Percentiles rank a stretch among this genome's conserved stretches.
Evolutionary conservation across 106 monocot species (phyloP).

Genomic region (Vanilla planifolia): DNA sequence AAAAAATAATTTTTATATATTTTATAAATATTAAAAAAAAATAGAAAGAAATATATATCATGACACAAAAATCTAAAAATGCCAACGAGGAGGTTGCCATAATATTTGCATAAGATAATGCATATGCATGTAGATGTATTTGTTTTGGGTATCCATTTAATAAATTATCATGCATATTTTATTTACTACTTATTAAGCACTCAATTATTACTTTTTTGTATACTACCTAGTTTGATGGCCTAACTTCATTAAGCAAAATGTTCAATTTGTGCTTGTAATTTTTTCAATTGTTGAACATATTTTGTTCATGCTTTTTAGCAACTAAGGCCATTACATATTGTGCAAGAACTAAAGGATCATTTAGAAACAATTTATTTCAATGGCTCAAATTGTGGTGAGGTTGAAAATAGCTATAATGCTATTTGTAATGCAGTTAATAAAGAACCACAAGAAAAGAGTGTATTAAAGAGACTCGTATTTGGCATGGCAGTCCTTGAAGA

Average conservation of each 20-base stretch:
- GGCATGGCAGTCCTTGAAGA: not conserved
- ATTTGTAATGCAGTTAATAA: conserved; percentile 15
- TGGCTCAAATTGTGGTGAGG: conserved; percentile 16
- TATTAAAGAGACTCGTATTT: conserved; percentile 7
- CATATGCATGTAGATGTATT: no score
- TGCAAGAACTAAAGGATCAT: conserved; percentile 9
- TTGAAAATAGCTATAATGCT: not conserved
- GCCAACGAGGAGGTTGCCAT: no score
- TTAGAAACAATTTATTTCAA: not conserved
- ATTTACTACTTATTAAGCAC: no score
- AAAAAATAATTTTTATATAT: no score
- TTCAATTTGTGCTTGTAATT: conserved; percentile 17
- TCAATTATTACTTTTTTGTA: no score
- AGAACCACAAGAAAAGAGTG: conserved; percentile 4
- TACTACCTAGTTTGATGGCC: conserved; percentile 2
- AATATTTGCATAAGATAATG: no score
- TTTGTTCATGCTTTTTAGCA: not conserved
- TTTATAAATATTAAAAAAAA: no score
- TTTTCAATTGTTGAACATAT: no score
- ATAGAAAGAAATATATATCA: not conserved
- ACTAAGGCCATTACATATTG: conserved; percentile 10
- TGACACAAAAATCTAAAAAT: no score
- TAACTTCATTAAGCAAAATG: conserved; percentile 13
- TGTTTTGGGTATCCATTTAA: not conserved
- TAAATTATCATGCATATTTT: no score